Evolutionary conservation across 495 filamentous ascomycete species (phyloP), one percentile per base, ranked within the genome.

Genomic region (Lentithecium fluviatile): DNA sequence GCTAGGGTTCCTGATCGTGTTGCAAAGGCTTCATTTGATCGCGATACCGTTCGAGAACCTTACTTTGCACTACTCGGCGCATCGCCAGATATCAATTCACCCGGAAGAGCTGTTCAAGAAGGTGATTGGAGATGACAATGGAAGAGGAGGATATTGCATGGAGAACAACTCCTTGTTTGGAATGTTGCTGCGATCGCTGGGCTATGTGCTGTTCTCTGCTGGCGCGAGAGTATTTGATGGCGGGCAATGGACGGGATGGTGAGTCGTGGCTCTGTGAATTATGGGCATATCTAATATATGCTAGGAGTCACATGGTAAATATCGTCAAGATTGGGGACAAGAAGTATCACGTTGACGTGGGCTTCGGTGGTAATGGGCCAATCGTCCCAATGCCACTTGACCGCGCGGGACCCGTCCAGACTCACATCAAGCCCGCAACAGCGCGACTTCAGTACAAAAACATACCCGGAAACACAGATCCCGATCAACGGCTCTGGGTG

Each of bases 71-170:
- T 84, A 85, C 67, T 89, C 80, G 0, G 71, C 76, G 6, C 79
- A 83, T 46, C 61, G 70, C 0, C 65, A 68, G 24, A 73, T 87
- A 7, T 77, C 78, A 0, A 74, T 91, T 4, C 71, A 83, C 26
- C 82, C 83, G 0, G 69, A 82, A 21, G 71, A 76, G 34, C 70
- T 92, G 6, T 92, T 81, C 66, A 49, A 74, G 2, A 91, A 91
- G 70, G 79, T 92, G 24, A 79, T 91, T 21, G 72, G 62, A 0
- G 68, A 73, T 19, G 69, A 70, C 25, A 74, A 75, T 32, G 78
- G 82, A 20, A 71, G 83, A n/a, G 90, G 90, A 2, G 88, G 89
- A 0, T 90, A 91, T 64, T 92, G 88, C 73, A 86, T 92, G 79
- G 89, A 92, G 66, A 78, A 81, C 50, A 91, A 85, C 69, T 75